These are phyloP conservation scores for Lentinula sp. DNA, from an alignment of 768 basidiomycete genomes.

Conservation along the genomic window DNA sequence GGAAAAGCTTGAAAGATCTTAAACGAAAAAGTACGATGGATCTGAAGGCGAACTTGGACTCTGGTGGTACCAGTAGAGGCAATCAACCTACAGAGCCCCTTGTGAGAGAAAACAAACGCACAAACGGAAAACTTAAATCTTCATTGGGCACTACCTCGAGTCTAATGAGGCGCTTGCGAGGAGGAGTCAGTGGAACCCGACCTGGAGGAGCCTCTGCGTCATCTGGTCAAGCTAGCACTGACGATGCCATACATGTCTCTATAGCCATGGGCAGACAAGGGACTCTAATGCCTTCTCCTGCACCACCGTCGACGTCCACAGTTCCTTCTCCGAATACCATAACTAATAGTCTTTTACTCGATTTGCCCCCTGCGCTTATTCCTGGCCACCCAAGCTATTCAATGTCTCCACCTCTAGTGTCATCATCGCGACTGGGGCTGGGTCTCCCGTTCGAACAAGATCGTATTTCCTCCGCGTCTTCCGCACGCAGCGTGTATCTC, in stretches of 20 bases:
- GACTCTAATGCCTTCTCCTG: conserved; percentile 4
- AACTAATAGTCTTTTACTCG: too few species aligned
- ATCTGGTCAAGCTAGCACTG: background rate
- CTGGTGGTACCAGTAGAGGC: background rate
- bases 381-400: background rate
- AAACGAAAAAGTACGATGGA: conserved; percentile 14
- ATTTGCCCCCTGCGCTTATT: conserved; percentile 1
- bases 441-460: background rate
- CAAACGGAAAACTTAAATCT: background rate
- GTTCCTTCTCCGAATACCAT: background rate
- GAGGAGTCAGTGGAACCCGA: conserved; percentile 9
- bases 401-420: background rate
- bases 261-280: background rate
- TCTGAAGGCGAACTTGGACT: background rate
- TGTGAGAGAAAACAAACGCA: background rate
- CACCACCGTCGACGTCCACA: background rate
- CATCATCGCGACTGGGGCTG: background rate
- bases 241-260: background rate
- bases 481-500: background rate
- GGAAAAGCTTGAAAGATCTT: conserved; percentile 34
- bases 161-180: conserved; percentile 9
- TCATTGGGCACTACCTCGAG: conserved; percentile 7
- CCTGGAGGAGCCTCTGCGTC: conserved; percentile 5
- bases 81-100: background rate
- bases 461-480: background rate